Evolutionary conservation across 768 basidiomycete species (phyloP), one percentile per base, ranked within the genome.

Genomic region (Serendipita sp.): DNA sequence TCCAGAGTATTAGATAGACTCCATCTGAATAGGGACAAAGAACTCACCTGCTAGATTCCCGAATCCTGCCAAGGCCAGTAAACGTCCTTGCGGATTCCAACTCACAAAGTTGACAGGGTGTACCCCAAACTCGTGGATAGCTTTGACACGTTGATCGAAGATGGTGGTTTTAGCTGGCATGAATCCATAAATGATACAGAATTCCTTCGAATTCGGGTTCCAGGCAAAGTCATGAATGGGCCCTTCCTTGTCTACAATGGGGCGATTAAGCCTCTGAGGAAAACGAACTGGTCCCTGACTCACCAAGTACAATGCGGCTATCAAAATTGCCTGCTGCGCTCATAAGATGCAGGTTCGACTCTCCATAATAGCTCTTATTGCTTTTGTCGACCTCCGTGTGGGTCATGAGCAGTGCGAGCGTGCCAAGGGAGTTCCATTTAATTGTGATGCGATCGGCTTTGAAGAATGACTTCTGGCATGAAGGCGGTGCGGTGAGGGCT

Each of bases 351-450:
- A 99, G 76, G 61, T 90, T 90, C 2, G 94, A 96, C 77, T 98
- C 95, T 61, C 96, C 96, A 67, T 98, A 99, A 73, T 99, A 99
- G 69, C 86, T 93, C 81, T 90, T 96, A 73, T 95, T 95, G 50
- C 90, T 86, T 71, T 90, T 90, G 70, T 99, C 95, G 61, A 97
- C 94, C 69, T 99, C 96, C 3, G 94, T 95, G 70, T 94, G 91
- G 0, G 95, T 94, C 41, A 97, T 74, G 64, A 97, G 80, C 62
- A 99, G 77, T 1, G 94, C 87, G 69, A 90, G 90, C 0, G 93
- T 95, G 20, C 95, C 96, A 17, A 93, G 81, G 5, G 82, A 83
- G 70, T 97, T 98, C 95, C 95, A 99, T 74, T 97, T 97, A 74
- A 99, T 85, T 69, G 82, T 82, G 2, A 90, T 82, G 51, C 87